These are phyloP conservation scores for Oryza meyeriana DNA, from an alignment of 176 grass and related monocot species.

Conservation along the genomic window DNA sequence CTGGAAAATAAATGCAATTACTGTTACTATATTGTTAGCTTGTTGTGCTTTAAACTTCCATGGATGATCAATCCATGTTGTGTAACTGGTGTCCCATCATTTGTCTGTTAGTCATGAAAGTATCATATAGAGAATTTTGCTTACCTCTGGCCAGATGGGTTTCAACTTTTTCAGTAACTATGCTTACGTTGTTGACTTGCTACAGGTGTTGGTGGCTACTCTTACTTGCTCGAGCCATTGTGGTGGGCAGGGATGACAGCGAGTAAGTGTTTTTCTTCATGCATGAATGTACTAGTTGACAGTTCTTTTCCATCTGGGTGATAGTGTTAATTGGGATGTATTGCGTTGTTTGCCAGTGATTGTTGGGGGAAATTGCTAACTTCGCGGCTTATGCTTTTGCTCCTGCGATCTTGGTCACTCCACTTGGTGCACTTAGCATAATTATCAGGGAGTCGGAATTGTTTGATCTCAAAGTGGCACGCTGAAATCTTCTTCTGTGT, in stretches of 20 bases:
- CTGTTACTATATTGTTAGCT: background rate
- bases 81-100: background rate
- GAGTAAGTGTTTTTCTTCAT: constrained; percentile 54
- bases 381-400: constrained; percentile 97
- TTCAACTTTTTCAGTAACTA: background rate
- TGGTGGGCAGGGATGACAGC: constrained; percentile 97
- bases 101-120: background rate
- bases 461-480: constrained; percentile 1
- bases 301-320: background rate
- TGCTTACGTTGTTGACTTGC: constrained; percentile 17
- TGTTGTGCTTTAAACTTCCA: background rate
- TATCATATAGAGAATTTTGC: background rate
- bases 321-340: constrained; percentile 17
- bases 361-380: constrained; percentile 95
- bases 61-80: background rate
- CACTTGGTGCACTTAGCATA: constrained; percentile 95
- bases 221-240: constrained; percentile 87
- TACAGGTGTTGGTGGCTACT: constrained; percentile 95
- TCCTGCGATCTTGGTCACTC: constrained; percentile 97
- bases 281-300: background rate
- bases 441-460: constrained; percentile 61
- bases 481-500: constrained; percentile 13
- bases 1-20: background rate
- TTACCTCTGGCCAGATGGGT: background rate
- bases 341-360: constrained; percentile 56